These are phyloP conservation scores for Candida dendrica DNA, from an alignment of 805 yeast species.

Conservation along the genomic window DNA sequence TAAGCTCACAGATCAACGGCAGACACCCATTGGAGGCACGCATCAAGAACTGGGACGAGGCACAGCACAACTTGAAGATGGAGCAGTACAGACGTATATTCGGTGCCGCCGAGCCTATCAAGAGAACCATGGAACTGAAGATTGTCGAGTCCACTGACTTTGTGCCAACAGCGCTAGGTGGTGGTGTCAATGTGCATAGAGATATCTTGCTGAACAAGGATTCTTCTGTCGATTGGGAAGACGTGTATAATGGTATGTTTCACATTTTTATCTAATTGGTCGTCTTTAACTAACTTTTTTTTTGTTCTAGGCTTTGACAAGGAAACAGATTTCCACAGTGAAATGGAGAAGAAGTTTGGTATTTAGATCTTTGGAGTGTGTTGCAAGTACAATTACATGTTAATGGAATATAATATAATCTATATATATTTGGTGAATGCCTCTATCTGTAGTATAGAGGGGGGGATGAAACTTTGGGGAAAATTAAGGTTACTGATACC, in stretches of 20 bases:
- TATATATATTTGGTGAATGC: too few species aligned
- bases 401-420: too few species aligned
- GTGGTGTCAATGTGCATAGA: conserved; percentile 51
- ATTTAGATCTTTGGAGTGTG: conserved; percentile 1
- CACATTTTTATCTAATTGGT: not conserved
- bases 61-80: conserved; percentile 61
- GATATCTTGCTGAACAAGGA: conserved; percentile 81
- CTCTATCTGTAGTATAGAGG: too few species aligned
- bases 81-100: conserved; percentile 76
- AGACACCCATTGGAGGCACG: conserved; percentile 85
- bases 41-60: conserved; percentile 70
- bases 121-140: conserved; percentile 80
- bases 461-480: too few species aligned
- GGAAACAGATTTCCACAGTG: conserved; percentile 55
- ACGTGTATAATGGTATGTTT: conserved; percentile 54
- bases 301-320: conserved; percentile 33
- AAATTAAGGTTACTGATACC: too few species aligned
- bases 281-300: not conserved
- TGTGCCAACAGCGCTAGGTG: conserved; percentile 58
- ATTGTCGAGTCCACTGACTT: conserved; percentile 65
- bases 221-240: conserved; percentile 85
- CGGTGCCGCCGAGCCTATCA: conserved; percentile 92
- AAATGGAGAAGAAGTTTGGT: conserved; percentile 56
- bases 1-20: conserved; percentile 55
- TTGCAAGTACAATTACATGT: not conserved